Evolutionary conservation across 2,329 filamentous ascomycete genomes (phyloP).

Genomic region (Diaporthe capsici): DNA sequence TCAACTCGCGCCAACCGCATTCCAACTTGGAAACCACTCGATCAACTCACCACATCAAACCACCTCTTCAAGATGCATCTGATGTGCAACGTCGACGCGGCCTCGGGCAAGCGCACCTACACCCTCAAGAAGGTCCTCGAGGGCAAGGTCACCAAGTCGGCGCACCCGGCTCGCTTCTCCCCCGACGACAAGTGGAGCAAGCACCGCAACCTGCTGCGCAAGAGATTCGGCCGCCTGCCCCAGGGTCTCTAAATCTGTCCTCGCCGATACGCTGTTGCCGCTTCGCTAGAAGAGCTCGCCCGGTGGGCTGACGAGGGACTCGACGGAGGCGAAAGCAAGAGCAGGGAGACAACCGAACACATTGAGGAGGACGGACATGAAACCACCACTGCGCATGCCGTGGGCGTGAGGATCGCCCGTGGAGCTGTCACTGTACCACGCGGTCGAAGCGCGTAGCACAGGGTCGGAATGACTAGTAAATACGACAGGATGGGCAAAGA

Average conservation of each 20-base stretch:
- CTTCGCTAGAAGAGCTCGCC: not conserved
- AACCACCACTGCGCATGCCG: accelerated
- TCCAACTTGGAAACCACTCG: not conserved
- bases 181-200: conserved; percentile 99
- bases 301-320: not conserved
- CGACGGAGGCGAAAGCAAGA: not conserved
- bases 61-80: conserved; percentile 74
- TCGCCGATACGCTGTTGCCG: not conserved
- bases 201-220: conserved; percentile 95
- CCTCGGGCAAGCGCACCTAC: conserved; percentile 87
- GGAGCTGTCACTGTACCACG: not conserved
- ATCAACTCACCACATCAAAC: too few species aligned
- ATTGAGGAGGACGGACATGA: not conserved
- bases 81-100: conserved; percentile 86
- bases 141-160: conserved; percentile 92
- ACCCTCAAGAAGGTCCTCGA: conserved; percentile 92
- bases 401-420: not conserved
- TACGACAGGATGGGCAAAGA: not conserved
- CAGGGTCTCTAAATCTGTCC: conserved; percentile 74
- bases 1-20: not conserved
- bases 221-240: conserved; percentile 88
- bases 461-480: not conserved
- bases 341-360: too few species aligned
- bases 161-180: conserved; percentile 95
- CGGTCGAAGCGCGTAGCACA: not conserved